phyloP scores from a whole-genome alignment of 2,329 filamentous ascomycete genomes.

The Penicillium sp. region DNA sequence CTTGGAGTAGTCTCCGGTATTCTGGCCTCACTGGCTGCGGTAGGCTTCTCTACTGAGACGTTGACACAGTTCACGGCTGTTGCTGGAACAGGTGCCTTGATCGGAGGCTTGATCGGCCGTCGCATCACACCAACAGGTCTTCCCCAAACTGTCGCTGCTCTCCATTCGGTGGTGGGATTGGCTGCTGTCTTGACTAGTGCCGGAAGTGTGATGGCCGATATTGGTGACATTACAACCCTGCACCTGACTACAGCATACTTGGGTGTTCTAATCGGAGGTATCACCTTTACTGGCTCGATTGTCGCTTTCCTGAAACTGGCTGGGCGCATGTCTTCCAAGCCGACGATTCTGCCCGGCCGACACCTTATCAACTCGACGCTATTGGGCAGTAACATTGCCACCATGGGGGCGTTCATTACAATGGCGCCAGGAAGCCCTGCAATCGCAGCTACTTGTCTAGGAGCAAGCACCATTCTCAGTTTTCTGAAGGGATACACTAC shows the following conservation, averaged over 20 bases:
- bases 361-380: conserved; percentile 74
- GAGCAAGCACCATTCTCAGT: conserved; percentile 72
- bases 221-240: conserved; percentile 68
- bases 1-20: conserved; percentile 81
- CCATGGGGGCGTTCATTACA: conserved; percentile 78
- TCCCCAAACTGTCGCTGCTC: conserved; percentile 82
- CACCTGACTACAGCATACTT: conserved; percentile 85
- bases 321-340: conserved; percentile 75
- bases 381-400: conserved; percentile 72
- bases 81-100: conserved; percentile 67
- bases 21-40: conserved; percentile 75
- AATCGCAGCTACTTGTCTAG: conserved; percentile 74
- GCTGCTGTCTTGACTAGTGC: conserved; percentile 86
- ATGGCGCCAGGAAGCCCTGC: conserved; percentile 76
- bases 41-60: conserved; percentile 75
- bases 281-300: conserved; percentile 88
- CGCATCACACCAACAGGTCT: conserved; percentile 85
- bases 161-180: conserved; percentile 86
- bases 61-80: conserved; percentile 76
- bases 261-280: conserved; percentile 79
- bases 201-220: conserved; percentile 75
- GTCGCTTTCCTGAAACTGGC: conserved; percentile 86
- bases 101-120: conserved; percentile 74
- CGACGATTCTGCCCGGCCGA: conserved; percentile 68
- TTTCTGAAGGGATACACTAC: conserved; percentile 87